Evolutionary conservation across 805 yeast species (phyloP).

Genomic region (Kockiozyma suomiensis): DNA sequence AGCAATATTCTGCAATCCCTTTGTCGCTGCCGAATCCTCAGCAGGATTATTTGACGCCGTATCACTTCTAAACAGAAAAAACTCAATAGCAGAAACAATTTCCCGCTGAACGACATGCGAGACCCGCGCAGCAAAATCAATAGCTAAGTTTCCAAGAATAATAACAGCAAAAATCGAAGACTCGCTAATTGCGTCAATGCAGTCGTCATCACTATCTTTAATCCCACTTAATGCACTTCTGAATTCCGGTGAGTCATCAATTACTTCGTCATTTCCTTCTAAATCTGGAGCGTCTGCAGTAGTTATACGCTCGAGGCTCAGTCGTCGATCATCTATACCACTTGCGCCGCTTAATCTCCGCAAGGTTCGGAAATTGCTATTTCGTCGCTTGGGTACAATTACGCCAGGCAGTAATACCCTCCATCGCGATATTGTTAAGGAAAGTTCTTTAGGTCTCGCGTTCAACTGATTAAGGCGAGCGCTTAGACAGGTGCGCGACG

Average conservation of each 20-base stretch:
- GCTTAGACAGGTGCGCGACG: conserved; percentile 22
- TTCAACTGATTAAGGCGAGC: conserved; percentile 24
- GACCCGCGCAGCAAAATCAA: conserved; percentile 12
- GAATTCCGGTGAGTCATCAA: conserved; percentile 15
- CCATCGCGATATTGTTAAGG: conserved; percentile 32
- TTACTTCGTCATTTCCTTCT: conserved; percentile 15
- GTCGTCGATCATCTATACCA: conserved; percentile 5
- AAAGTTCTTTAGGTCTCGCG: conserved; percentile 23
- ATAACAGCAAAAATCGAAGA: conserved; percentile 20
- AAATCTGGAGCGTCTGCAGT: conserved; percentile 10
- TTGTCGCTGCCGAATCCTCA: conserved; percentile 9
- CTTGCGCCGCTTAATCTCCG: conserved; percentile 9
- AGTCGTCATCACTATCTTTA: conserved; percentile 10
- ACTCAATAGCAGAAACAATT: conserved; percentile 21
- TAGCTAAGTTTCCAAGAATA: conserved; percentile 27
- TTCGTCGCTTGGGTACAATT: conserved; percentile 10
- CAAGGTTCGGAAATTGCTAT: neutral
- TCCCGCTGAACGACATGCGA: conserved; percentile 25
- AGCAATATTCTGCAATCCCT: conserved; percentile 25
- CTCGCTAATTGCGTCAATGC: conserved; percentile 17
- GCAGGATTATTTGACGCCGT: neutral
- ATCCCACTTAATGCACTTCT: neutral
- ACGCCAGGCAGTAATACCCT: conserved; percentile 29
- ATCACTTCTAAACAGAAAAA: conserved; percentile 9
- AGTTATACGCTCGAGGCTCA: conserved; percentile 12